Base-by-base conservation (phyloP, 768 basidiomycete species). In the Hirschioporus abietinus region DNA sequence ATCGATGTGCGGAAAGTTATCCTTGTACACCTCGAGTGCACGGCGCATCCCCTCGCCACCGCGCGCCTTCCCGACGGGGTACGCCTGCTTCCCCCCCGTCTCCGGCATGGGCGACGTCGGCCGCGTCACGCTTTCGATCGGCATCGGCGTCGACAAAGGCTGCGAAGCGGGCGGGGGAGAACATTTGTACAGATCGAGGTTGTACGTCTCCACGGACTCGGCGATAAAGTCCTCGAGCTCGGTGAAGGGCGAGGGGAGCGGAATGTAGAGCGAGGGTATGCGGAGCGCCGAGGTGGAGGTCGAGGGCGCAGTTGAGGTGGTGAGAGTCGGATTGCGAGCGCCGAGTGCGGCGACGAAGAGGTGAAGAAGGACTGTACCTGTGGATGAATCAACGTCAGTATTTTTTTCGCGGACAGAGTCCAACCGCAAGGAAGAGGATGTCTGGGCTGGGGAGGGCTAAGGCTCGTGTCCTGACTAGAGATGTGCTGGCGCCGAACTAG, bases 331-430 rank as follows among this genome's bases (percentile, higher is more conserved):
- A 42, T 81, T 73, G 65, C 77, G 70, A 52, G 81, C 81, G 24
- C 86, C 86, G 24, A 96, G 77, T 7, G 85, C 88, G 0, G 88
- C 93, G 6, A 89, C 90, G 66, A 90, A 90, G 35, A 99, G 85
- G 74, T 97, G 95, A 12, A 99, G 81, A 26, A 99, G 84, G n/a
- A 97, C 95, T 5, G 96, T 99, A 74, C 95, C 95, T 98, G 72
- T 62, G 59, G 12, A 10, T 60, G 23, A 18, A 20, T 15, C 63
- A 15, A 35, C 27, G 63, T 35, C 17, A 27, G 36, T 12, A 57
- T 25, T 15, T 34, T 60, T 15, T n/a, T 2, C 30, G 30, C 8
- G 30, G 30, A 30, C 8, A 30, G 8, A 3, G 8, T 30, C 30
- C 2, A 8, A 30, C 30, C 8, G 8, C 30, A 8, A 8, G 8